phyloP scores from a whole-genome alignment of 2,329 filamentous ascomycete species.

The Aureobasidium leucospermi region DNA sequence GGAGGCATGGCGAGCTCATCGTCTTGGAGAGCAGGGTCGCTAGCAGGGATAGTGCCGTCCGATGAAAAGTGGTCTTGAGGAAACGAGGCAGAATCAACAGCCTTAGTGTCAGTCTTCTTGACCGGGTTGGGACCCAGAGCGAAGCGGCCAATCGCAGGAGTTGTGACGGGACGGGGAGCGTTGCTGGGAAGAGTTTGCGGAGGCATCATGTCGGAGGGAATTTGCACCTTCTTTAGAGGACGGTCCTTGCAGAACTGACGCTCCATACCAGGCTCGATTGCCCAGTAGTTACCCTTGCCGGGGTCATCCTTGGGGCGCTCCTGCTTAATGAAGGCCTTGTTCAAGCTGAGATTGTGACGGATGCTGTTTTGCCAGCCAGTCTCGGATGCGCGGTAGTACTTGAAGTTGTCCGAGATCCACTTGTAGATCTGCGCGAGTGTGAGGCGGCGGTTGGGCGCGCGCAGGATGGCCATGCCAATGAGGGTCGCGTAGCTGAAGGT shows the following conservation, averaged over 20 bases:
- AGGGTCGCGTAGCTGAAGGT: conserved; percentile 88
- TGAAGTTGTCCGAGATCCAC: conserved; percentile 95
- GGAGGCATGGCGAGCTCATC: conserved; percentile 36
- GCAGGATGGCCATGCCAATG: conserved; percentile 93
- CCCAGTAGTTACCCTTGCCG: conserved; percentile 97
- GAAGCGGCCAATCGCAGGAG: conserved; percentile 31
- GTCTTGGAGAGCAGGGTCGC: conserved; percentile 43
- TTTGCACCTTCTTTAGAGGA: conserved; percentile 49
- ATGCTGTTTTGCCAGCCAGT: conserved; percentile 99
- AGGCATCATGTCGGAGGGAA: conserved; percentile 40
- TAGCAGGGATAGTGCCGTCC: conserved; percentile 45
- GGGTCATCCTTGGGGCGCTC: conserved; percentile 95
- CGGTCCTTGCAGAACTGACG: conserved; percentile 71
- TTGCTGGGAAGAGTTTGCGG: conserved; percentile 21
- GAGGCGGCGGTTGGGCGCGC: conserved; percentile 72
- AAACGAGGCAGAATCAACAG: conserved; percentile 44
- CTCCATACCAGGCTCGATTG: conserved; percentile 84
- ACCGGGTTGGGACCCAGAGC: conserved; percentile 24
- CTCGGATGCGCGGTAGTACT: conserved; percentile 77
- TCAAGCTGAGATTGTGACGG: conserved; percentile 90
- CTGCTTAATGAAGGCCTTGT: conserved; percentile 94
- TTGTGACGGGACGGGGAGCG: conserved; percentile 29
- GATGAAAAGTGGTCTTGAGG: conserved; percentile 45
- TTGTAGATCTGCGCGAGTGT: conserved; percentile 96
- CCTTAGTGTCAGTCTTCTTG: conserved; percentile 32